Conservation (phyloP, 2,329 filamentous ascomycete genomes). For the Beauveria brongniartii region DNA sequence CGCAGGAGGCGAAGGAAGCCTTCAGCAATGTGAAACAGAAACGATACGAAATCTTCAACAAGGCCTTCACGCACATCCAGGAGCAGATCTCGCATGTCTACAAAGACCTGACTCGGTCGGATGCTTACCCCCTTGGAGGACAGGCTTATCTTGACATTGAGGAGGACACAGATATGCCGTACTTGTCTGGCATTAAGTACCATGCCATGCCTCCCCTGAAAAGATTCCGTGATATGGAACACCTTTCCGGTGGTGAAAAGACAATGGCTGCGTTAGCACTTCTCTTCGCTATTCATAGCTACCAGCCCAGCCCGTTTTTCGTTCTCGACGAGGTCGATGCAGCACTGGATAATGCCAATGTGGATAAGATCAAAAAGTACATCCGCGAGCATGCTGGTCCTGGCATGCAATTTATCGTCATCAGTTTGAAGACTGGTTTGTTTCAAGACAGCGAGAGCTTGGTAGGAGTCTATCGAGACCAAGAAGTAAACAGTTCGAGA, state of each 20-base stretch:
- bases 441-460: conserved; percentile 96
- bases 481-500: conserved; percentile 85
- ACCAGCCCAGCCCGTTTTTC: conserved; percentile 93
- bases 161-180: conserved; percentile 93
- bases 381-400: conserved; percentile 89
- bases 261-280: conserved; percentile 97
- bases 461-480: conserved; percentile 92
- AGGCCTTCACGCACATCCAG: conserved; percentile 88
- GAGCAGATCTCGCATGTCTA: conserved; percentile 93
- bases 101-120: conserved; percentile 84
- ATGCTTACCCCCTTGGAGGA: conserved; percentile 89
- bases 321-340: conserved; percentile 97
- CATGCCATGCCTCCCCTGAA: conserved; percentile 98
- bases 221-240: conserved; percentile 98
- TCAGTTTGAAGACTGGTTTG: conserved; percentile 87
- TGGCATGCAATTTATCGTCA: conserved; percentile 99
- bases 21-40: conserved; percentile 77
- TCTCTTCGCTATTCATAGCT: conserved; percentile 92
- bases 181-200: conserved; percentile 93
- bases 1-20: conserved; percentile 67
- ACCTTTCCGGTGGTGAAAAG: conserved; percentile 93
- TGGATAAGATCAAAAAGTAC: conserved; percentile 92
- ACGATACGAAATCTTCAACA: conserved; percentile 87
- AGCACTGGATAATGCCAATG: conserved; percentile 95
- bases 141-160: conserved; percentile 81